phyloP scores from a whole-genome alignment of 2,329 filamentous ascomycete genomes.

The Epichloe uncinata region DNA sequence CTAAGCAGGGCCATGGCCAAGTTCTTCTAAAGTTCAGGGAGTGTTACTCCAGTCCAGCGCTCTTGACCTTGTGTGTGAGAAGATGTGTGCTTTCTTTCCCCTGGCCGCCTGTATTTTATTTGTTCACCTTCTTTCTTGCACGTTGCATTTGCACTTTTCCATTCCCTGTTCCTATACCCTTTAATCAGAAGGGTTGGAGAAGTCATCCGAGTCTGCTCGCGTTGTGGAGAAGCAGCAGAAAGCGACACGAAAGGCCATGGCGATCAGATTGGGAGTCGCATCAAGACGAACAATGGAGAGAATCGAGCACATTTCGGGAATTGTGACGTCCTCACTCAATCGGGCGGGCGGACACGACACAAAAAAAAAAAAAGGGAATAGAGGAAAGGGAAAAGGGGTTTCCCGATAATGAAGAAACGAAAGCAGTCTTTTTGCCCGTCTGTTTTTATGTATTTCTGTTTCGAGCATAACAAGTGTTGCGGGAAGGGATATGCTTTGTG shows the following conservation, averaged over 20 bases:
- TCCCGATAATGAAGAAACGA: not conserved
- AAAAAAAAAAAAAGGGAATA: not conserved
- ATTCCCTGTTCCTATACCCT: not conserved
- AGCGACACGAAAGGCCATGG: not conserved
- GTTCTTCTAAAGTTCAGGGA: conserved; percentile 32
- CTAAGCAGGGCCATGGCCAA: conserved; percentile 59
- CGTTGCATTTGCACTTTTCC: not conserved
- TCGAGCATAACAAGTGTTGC: not conserved
- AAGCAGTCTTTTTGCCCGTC: not conserved
- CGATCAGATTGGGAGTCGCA: not conserved
- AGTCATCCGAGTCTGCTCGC: not conserved
- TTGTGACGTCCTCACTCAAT: too few relatives aligned
- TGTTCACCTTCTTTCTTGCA: not conserved
- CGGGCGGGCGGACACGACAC: too few relatives aligned
- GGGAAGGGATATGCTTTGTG: not conserved
- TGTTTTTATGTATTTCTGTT: not conserved
- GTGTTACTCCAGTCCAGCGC: too few relatives aligned
- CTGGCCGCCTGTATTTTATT: conserved; percentile 1
- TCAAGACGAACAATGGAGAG: not conserved
- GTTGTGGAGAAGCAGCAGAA: too few relatives aligned
- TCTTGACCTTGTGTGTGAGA: too few relatives aligned
- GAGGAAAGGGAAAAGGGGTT: not conserved
- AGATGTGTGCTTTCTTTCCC: too few relatives aligned
- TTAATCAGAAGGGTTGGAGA: not conserved
- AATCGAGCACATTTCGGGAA: not conserved